phyloP scores from a whole-genome alignment of 345 rosid genomes.

The Sisymbrium irio region DNA sequence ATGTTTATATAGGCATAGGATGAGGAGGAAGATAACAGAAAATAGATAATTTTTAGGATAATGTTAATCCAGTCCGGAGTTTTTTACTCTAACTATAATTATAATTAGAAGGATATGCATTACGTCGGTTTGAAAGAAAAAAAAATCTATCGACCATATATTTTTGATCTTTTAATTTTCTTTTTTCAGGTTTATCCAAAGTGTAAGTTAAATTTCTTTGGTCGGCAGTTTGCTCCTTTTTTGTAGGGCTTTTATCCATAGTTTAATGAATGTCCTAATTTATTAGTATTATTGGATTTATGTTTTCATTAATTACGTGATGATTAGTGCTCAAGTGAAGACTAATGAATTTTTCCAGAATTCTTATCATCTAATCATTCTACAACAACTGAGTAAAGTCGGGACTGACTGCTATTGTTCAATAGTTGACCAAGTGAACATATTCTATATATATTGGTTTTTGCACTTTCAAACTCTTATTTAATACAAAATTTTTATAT shows the following conservation, averaged over 20 bases:
- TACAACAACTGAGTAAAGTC: background rate
- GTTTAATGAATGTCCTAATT: background rate
- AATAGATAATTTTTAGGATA: conserved; percentile 7
- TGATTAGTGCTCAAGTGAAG: too few species aligned
- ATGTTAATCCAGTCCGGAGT: conserved; percentile 16
- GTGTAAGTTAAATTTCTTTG: background rate
- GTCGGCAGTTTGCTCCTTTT: background rate
- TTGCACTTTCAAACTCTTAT: background rate
- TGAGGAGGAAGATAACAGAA: conserved; percentile 11
- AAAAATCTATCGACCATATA: too few species aligned
- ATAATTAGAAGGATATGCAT: conserved; percentile 1
- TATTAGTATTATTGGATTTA: background rate
- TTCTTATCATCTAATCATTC: too few species aligned
- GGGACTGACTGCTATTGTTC: background rate
- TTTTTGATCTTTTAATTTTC: background rate
- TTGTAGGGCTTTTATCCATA: background rate
- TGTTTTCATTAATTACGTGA: background rate
- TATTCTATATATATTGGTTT: too few species aligned
- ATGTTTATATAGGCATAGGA: conserved; percentile 14
- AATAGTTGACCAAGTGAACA: background rate
- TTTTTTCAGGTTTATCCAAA: background rate
- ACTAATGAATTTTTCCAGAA: too few species aligned
- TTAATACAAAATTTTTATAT: too few species aligned
- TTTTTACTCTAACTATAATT: conserved; percentile 1
- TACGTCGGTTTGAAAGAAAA: background rate